A percentile compares a stretch with the other conserved stretches of the same genome.
phyloP scores from a whole-genome alignment of 2,329 filamentous ascomycete genomes.

The Fusarium fracticaudum region DNA sequence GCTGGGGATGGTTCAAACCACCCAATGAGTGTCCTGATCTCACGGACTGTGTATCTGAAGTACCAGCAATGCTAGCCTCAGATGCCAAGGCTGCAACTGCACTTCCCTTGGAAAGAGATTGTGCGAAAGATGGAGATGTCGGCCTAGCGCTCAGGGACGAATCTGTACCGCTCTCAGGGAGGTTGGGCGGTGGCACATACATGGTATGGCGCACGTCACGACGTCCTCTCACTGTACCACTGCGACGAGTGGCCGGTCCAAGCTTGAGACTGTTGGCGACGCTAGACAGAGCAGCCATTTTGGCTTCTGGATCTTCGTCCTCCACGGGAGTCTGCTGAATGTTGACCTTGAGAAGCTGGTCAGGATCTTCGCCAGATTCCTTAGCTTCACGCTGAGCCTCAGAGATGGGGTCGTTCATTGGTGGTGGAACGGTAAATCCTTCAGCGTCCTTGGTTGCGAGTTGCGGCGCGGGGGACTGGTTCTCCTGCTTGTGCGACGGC shows the following conservation, averaged over 20 bases:
- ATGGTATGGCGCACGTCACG: slow-evolving; percentile 93
- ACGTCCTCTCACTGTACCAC: slow-evolving; percentile 84
- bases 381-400: slow-evolving; percentile 73
- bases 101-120: slow-evolving; percentile 45
- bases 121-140: slow-evolving; percentile 35
- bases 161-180: slow-evolving; percentile 48
- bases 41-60: slow-evolving; percentile 90
- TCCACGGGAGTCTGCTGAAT: slow-evolving; percentile 82
- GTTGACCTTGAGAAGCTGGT: slow-evolving; percentile 80
- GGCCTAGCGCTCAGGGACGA: slow-evolving; percentile 29
- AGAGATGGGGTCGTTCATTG: slow-evolving; percentile 72
- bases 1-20: slow-evolving; percentile 74
- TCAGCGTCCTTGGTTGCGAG: slow-evolving; percentile 72
- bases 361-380: slow-evolving; percentile 64
- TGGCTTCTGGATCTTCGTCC: slow-evolving; percentile 79
- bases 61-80: slow-evolving; percentile 65
- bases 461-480: slow-evolving; percentile 46
- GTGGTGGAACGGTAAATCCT: slow-evolving; percentile 77
- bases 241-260: slow-evolving; percentile 72
- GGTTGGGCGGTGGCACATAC: slow-evolving; percentile 69
- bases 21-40: slow-evolving; percentile 86
- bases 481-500: slow-evolving; percentile 52
- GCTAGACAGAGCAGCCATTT: slow-evolving; percentile 77
- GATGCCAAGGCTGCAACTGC: slow-evolving; percentile 68
- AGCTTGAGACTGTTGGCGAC: slow-evolving; percentile 77